Evolutionary conservation across 129 eudicot species (phyloP).

Genomic region (Logfia minima): DNA sequence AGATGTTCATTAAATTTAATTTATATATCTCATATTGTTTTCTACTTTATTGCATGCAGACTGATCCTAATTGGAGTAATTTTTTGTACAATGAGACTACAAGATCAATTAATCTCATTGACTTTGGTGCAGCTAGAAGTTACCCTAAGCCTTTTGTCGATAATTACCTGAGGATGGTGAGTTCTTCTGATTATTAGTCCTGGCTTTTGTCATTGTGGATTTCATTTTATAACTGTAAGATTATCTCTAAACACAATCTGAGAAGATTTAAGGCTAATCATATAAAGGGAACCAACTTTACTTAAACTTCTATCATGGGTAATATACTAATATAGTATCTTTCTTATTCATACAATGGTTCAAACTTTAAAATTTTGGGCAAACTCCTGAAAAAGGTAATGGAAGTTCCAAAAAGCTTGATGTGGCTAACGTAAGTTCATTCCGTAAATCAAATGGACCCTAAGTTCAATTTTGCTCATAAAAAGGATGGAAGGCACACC

Average conservation of each 20-base stretch:
- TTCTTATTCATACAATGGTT: too few relatives aligned
- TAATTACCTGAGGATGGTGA: constrained; percentile 84
- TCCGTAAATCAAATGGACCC: too few relatives aligned
- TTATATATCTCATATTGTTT: constrained; percentile 22
- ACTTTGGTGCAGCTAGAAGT: constrained; percentile 96
- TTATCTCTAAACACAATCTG: background rate
- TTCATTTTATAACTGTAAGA: background rate
- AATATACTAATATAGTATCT: too few relatives aligned
- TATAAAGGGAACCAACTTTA: background rate
- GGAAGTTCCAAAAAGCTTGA: too few relatives aligned
- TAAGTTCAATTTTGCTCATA: too few relatives aligned
- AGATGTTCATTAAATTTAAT: background rate
- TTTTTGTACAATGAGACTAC: constrained; percentile 66
- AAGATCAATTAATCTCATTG: constrained; percentile 75
- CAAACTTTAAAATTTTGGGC: too few relatives aligned
- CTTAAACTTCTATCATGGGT: too few relatives aligned
- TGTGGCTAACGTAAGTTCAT: too few relatives aligned
- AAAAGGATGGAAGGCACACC: too few relatives aligned
- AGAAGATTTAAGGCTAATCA: background rate
- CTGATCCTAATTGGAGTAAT: constrained; percentile 97
- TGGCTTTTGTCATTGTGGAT: background rate
- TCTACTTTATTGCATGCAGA: constrained; percentile 55
- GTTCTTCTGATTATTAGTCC: constrained; percentile 18
- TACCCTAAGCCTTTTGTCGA: constrained; percentile 80
- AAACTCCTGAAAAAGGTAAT: too few relatives aligned